phyloP scores from a whole-genome alignment of 768 basidiomycete genomes.

The Suillus fuscotomentosus region DNA sequence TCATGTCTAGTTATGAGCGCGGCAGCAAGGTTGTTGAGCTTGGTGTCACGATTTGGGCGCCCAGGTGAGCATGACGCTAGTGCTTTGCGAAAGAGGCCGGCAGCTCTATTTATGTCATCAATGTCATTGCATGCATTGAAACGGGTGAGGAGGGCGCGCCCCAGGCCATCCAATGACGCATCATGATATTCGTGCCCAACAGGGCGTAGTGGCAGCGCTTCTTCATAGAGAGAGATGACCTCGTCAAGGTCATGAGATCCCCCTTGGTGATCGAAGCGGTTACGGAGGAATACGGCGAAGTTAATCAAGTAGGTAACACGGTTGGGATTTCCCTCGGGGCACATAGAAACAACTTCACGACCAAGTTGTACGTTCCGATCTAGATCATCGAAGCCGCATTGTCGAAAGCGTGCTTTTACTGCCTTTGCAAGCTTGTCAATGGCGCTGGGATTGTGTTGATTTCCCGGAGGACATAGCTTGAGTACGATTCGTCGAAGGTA shows the following conservation, averaged over 20 bases:
- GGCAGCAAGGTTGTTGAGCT: constrained; percentile 10
- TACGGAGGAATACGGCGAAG: constrained; percentile 15
- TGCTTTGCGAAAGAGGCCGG: constrained; percentile 10
- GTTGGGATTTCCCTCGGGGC: constrained; percentile 15
- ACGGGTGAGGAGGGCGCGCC: constrained; percentile 9
- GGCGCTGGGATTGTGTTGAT: constrained; percentile 12
- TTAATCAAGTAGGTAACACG: constrained; percentile 13
- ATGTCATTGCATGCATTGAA: constrained; percentile 12
- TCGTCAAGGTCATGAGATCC: constrained; percentile 15
- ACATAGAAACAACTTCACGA: constrained; percentile 18
- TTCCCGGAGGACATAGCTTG: constrained; percentile 1
- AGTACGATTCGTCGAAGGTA: constrained; percentile 11
- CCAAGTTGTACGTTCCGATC: constrained; percentile 14
- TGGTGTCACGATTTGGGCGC: constrained; percentile 11
- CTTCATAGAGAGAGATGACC: constrained; percentile 11
- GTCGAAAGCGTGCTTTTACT: constrained; percentile 16
- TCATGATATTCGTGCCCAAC: constrained; percentile 4
- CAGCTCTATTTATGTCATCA: constrained; percentile 15
- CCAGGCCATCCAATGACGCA: constrained; percentile 13
- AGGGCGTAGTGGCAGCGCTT: constrained; percentile 5
- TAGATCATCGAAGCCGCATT: constrained; percentile 16
- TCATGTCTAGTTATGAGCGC: constrained; percentile 1
- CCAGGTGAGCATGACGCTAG: constrained; percentile 12
- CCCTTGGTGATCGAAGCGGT: constrained; percentile 12
- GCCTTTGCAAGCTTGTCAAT: constrained; percentile 22